Evolutionary conservation across 345 rosid species (phyloP).

Genomic region (Cardiospermum halicacabum): DNA sequence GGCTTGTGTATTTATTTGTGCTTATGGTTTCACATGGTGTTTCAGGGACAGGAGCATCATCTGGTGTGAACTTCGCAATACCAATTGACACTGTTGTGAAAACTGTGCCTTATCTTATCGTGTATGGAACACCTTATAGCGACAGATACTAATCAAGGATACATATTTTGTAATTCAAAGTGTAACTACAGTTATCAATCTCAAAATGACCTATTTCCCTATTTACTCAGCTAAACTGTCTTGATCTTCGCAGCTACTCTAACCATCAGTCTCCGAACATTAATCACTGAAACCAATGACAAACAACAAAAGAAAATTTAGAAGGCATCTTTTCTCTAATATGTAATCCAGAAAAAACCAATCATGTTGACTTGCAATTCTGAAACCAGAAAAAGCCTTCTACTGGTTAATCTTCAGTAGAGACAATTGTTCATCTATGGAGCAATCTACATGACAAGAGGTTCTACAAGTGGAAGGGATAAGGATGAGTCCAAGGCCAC

Average conservation of each 20-base stretch:
- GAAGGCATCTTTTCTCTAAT: not conserved
- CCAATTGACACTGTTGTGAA: slow-evolving; percentile 68
- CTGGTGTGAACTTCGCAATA: slow-evolving; percentile 79
- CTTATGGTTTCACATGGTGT: not conserved
- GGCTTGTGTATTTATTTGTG: not conserved
- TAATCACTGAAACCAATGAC: not conserved
- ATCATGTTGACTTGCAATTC: too few species aligned
- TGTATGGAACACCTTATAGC: slow-evolving; percentile 75
- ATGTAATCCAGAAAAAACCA: too few species aligned
- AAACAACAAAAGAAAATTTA: not conserved
- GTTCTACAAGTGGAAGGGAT: slow-evolving; percentile 61
- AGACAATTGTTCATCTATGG: slow-evolving; percentile 46
- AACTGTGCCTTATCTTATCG: slow-evolving; percentile 71
- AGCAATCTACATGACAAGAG: slow-evolving; percentile 68
- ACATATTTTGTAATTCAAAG: not conserved
- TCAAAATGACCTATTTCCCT: not conserved
- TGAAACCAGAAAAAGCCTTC: not conserved
- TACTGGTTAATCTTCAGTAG: slow-evolving; percentile 35
- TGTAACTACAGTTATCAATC: not conserved
- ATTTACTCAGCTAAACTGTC: too few species aligned
- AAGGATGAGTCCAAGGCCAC: slow-evolving; percentile 80
- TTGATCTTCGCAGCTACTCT: too few species aligned
- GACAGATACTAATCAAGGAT: slow-evolving; percentile 55
- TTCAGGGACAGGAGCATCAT: slow-evolving; percentile 79
- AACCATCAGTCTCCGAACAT: too few species aligned